A percentile compares a stretch with the other conserved stretches of the same genome.
Conservation (phyloP, 176 grass and related monocot species). For the Oryza punctata region DNA sequence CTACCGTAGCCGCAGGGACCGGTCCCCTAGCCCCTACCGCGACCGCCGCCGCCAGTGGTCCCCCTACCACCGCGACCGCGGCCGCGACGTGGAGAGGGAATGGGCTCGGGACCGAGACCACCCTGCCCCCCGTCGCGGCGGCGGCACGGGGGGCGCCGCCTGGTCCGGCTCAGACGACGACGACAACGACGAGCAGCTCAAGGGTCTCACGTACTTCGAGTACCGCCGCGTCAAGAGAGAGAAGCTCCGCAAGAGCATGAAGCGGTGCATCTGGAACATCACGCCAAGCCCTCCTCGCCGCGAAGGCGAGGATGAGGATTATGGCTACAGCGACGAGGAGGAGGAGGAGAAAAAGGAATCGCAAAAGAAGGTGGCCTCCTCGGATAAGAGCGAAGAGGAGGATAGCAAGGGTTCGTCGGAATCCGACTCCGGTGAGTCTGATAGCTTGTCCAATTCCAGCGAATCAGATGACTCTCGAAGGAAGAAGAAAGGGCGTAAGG, state of each 20-base stretch:
- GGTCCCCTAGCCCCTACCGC: conserved; percentile 33
- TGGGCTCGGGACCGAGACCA: not conserved
- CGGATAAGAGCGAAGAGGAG: conserved; percentile 43
- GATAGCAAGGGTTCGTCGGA: conserved; percentile 45
- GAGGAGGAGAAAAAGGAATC: conserved; percentile 37
- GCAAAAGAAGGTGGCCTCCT: conserved; percentile 22
- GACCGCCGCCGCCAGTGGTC: conserved; percentile 64
- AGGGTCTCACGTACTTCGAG: conserved; percentile 83
- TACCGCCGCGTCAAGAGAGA: conserved; percentile 80
- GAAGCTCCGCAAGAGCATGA: conserved; percentile 68
- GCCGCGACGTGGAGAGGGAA: conserved; percentile 33
- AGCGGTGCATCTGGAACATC: conserved; percentile 78
- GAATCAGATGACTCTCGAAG: conserved; percentile 48
- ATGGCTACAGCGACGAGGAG: conserved; percentile 48
- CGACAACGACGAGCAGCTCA: conserved; percentile 61
- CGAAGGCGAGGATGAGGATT: conserved; percentile 42
- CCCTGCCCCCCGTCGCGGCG: conserved; percentile 1
- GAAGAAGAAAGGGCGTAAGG: conserved; percentile 53
- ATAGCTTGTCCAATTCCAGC: conserved; percentile 44
- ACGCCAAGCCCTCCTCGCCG: conserved; percentile 65
- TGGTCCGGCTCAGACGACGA: conserved; percentile 49
- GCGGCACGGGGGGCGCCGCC: not conserved
- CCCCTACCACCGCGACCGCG: conserved; percentile 44
- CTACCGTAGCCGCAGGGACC: conserved; percentile 31
- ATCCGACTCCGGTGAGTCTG: conserved; percentile 56